These are phyloP conservation scores for Halocafeteria seosinensis DNA, from an alignment of 108 stramenopile species.

Conservation along the genomic window DNA sequence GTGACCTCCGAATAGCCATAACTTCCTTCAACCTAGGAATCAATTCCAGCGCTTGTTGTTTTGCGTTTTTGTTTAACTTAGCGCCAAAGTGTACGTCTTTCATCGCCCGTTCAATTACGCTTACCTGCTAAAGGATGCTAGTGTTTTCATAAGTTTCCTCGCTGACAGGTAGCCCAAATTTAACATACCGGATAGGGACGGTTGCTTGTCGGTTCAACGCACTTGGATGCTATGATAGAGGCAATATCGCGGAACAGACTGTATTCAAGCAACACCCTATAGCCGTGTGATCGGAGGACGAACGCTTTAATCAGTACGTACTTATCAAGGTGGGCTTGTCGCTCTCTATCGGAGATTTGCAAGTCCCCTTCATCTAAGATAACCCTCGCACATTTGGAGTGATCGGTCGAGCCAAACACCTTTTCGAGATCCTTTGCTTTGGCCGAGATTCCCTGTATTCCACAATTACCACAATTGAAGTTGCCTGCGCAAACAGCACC, in stretches of 20 bases:
- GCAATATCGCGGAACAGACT: constrained; percentile 60
- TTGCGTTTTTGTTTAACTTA: constrained; percentile 61
- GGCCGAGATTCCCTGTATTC: constrained; percentile 57
- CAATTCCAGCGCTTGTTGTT: constrained; percentile 83
- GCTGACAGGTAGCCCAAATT: too few relatives aligned
- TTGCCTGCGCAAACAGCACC: neutral
- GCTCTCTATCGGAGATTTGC: constrained; percentile 58
- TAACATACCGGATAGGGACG: constrained; percentile 61
- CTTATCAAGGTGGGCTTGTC: neutral
- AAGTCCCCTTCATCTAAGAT: constrained; percentile 66
- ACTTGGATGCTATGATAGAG: constrained; percentile 70
- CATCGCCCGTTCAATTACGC: constrained; percentile 54
- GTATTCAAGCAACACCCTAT: too few relatives aligned
- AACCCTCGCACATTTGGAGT: constrained; percentile 51
- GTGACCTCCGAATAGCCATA: constrained; percentile 80
- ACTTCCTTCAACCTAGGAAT: constrained; percentile 58
- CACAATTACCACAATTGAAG: neutral
- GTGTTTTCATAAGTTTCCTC: too few relatives aligned
- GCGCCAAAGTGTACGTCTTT: constrained; percentile 67
- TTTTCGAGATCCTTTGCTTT: constrained; percentile 56
- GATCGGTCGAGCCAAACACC: constrained; percentile 63
- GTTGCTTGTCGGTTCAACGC: constrained; percentile 60
- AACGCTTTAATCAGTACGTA: neutral
- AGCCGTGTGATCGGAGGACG: neutral
- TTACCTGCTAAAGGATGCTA: constrained; percentile 9